Percentiles rank a stretch among this genome's conserved stretches.
phyloP scores from a whole-genome alignment of 2,329 filamentous ascomycete species.

The Balansia obtecta region DNA sequence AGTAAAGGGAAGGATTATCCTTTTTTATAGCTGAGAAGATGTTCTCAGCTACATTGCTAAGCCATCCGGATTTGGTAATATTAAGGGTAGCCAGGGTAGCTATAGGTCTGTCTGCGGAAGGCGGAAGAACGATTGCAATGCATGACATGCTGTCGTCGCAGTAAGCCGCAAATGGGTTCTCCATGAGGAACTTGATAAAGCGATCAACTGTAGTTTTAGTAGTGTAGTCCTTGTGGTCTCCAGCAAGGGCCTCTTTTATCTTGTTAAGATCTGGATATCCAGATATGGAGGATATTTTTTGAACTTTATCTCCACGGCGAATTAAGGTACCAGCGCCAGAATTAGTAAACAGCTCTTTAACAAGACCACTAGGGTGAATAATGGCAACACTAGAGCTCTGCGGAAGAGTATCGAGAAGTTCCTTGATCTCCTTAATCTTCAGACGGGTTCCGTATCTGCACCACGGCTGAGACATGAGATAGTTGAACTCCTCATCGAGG shows the following conservation, averaged over 20 bases:
- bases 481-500: constrained; percentile 88
- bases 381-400: constrained; percentile 92
- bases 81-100: constrained; percentile 83
- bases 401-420: constrained; percentile 76
- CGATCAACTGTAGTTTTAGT: constrained; percentile 74
- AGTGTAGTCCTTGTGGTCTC: constrained; percentile 72
- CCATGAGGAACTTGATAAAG: constrained; percentile 68
- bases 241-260: constrained; percentile 70
- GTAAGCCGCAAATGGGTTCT: constrained; percentile 79
- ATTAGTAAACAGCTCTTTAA: constrained; percentile 95
- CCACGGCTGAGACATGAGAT: constrained; percentile 89
- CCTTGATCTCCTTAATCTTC: constrained; percentile 97
- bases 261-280: constrained; percentile 66
- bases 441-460: constrained; percentile 87
- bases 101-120: constrained; percentile 50
- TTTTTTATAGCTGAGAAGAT: constrained; percentile 90
- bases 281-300: constrained; percentile 35
- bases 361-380: constrained; percentile 88
- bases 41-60: constrained; percentile 90
- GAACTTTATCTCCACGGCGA: constrained; percentile 54
- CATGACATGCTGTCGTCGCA: constrained; percentile 92
- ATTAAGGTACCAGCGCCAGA: constrained; percentile 90
- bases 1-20: constrained; percentile 80
- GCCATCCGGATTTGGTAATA: constrained; percentile 88
- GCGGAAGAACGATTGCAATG: constrained; percentile 75